These are phyloP conservation scores for Evernia prunastri DNA, from an alignment of 495 filamentous ascomycete genomes.

Conservation along the genomic window DNA sequence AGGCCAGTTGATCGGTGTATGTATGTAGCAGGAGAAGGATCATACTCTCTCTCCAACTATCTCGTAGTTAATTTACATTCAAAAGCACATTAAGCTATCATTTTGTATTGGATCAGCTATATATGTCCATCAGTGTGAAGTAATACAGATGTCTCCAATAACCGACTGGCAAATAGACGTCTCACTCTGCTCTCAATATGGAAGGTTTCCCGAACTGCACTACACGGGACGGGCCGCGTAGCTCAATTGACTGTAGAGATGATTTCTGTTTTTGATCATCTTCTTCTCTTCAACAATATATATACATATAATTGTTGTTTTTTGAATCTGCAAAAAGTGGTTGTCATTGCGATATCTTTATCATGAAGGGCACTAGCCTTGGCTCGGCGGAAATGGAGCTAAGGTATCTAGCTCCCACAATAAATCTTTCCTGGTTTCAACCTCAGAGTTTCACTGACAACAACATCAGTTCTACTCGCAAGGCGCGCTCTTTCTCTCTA, in stretches of 20 bases:
- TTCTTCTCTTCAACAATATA: neutral
- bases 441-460: neutral
- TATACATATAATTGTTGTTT: neutral
- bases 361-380: neutral
- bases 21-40: neutral
- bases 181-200: neutral
- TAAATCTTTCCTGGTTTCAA: neutral
- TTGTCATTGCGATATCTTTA: neutral
- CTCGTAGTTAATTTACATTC: neutral
- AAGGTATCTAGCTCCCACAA: constrained; percentile 2
- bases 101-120: neutral
- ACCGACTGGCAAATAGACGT: neutral
- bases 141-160: neutral
- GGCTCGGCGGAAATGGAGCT: neutral
- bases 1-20: neutral
- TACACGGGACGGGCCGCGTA: neutral
- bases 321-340: neutral
- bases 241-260: no score
- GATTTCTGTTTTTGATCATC: no score
- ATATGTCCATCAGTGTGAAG: neutral
- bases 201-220: neutral
- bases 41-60: neutral
- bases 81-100: neutral
- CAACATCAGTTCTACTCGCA: neutral
- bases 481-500: neutral